Base-by-base conservation (phyloP, 768 basidiomycete species). In the Cantharellus anzutake region DNA sequence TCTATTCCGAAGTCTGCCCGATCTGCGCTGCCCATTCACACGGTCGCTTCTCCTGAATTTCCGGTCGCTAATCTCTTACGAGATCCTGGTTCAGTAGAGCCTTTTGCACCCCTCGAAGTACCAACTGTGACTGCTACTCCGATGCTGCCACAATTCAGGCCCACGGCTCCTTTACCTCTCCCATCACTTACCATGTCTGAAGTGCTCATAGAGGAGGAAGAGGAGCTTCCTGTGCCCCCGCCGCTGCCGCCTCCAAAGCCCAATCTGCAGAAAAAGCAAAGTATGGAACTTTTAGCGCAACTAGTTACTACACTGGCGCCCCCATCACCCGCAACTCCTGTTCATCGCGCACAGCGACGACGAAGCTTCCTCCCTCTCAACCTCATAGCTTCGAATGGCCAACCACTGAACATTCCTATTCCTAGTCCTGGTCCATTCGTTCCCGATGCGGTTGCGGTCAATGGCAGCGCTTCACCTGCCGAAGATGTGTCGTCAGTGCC, bases 281-380 rank as follows among this genome's bases (percentile, higher is more conserved):
- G 11, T 29, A 11, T 11, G 11, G 44, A 48, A 48, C 11, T 29
- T 48, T 48, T 48, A 53, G 42, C 59, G 53, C 41, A 4, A 59
- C 14, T 42, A 42, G 37, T 29, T 29, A 29, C 20, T 29, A 29
- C 20, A 29, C 20, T 29, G 20, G 20, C 20, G 20, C 20, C 20
- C 20, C 20, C 20, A 29, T 29, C 58, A 39, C 41, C 42, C 52
- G 37, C 59, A 42, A 41, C 55, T 20, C 5, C 61, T 3, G 58
- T 67, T 4, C 58, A 64, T 29, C 75, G 81, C 59, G 66, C 80
- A 38, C 74, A 76, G 7, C 91, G 84, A 70, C 80, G 93, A 42
- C 76, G 88, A 66, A 93, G 89, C 68, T 98, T 94, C 75, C 72
- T 98, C 50, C 86, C 90, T 20, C 75, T 98, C 59, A 88, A 48